Conservation (phyloP, 2,329 filamentous ascomycete species). For the Pseudogymnoascus sp. region DNA sequence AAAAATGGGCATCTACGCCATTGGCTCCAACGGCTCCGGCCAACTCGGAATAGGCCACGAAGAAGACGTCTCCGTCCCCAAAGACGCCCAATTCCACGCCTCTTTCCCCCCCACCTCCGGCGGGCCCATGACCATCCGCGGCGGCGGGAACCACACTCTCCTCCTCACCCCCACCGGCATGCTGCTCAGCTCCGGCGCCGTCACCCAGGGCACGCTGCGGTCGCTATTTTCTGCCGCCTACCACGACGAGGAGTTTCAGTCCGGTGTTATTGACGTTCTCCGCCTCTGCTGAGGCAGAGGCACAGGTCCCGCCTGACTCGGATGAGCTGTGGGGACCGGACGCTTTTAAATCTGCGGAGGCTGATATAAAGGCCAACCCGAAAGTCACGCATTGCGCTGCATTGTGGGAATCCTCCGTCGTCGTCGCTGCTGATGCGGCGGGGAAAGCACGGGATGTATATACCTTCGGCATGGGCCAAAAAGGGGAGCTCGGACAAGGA, state of each 20-base stretch:
- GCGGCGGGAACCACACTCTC: conserved; percentile 85
- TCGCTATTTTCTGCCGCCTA: conserved; percentile 11
- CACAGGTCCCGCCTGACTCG: too few relatives aligned
- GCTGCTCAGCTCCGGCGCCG: conserved; percentile 61
- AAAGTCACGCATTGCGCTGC: conserved; percentile 50
- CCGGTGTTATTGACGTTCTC: conserved; percentile 16
- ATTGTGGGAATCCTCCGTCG: conserved; percentile 70
- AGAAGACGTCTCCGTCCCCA: conserved; percentile 63
- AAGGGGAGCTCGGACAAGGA: conserved; percentile 67
- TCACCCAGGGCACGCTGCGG: conserved; percentile 50
- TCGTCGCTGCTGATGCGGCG: conserved; percentile 45
- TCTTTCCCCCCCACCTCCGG: conserved; percentile 33
- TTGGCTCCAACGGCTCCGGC: conserved; percentile 72
- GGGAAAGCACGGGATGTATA: conserved; percentile 47
- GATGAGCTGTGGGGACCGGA: too few relatives aligned
- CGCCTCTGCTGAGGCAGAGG: too few relatives aligned
- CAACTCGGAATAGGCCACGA: conserved; percentile 66
- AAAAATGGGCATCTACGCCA: conserved; percentile 53
- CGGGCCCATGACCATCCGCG: conserved; percentile 28
- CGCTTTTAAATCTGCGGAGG: too few relatives aligned
- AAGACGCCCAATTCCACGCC: conserved; percentile 51
- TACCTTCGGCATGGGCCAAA: conserved; percentile 58
- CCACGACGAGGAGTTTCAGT: conserved; percentile 14
- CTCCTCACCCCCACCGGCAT: conserved; percentile 54
- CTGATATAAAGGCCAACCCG: conserved; percentile 15